Evolutionary conservation across 2,329 filamentous ascomycete species (phyloP), one percentile per base, ranked within the genome.

Genomic region (Cytospora paraplurivora): DNA sequence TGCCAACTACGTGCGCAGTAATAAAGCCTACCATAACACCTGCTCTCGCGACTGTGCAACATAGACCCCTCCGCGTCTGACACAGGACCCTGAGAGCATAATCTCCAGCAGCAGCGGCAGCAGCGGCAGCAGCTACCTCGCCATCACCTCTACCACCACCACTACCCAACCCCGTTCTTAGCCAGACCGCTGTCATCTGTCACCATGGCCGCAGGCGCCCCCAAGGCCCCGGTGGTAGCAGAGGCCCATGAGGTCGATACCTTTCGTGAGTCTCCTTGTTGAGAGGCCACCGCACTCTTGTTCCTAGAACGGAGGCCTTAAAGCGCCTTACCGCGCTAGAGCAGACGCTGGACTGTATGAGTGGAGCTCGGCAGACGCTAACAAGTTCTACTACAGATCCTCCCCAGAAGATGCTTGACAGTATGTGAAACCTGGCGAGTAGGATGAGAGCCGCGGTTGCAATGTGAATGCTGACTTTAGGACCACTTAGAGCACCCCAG

Each of bases 211-310:
- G 77, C 77, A 71, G 74, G 72, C 67, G 75, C 76, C 63, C 69
- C 75, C 72, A 83, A 80, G 75, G 73, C 71, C 69, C 84, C 83
- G 55, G 88, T 90, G 71, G 89, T 93, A 71, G 82, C 83, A 66
- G 90, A 93, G 81, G 89, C 90, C 72, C 89, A 92, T 76, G 78
- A 88, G 73, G 89, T 92, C 70, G 88, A 91, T 76, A 93, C 89
- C 21, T 92, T 81, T 73, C 85, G 86, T 88, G 78, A 82, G 85
- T 60, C 21, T 11, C 33, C 13, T 19, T 17, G 13, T 32, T 27
- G 27, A 27, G n/a, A 21, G n/a, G n/a, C n/a, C 44, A n/a, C 41
- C 27, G 27, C 4, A 7, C 41, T 44, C n/a, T 44, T 19, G 41
- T 44, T 54, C 37, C 6, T 19, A 35, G 17, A 8, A n/a, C 35